phyloP scores from a whole-genome alignment of 208 protist genomes.

The Crithidia thermophila region DNA sequence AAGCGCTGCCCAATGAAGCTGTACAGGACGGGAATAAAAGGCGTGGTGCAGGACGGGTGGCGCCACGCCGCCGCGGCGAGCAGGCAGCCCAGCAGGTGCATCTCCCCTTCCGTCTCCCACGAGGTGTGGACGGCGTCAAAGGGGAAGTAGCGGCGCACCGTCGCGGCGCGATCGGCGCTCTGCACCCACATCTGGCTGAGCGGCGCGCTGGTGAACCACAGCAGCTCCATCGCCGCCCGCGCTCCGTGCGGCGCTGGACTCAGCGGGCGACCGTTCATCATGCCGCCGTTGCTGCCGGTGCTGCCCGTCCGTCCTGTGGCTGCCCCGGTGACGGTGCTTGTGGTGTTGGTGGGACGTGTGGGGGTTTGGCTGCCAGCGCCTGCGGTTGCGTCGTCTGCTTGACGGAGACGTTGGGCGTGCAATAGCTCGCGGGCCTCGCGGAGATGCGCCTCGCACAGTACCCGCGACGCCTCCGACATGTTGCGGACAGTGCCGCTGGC shows the following conservation, averaged over 20 bases:
- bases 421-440: conserved; percentile 27
- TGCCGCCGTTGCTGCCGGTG: background rate
- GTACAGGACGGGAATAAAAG: conserved; percentile 23
- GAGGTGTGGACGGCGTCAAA: conserved; percentile 57
- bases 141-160: conserved; percentile 52
- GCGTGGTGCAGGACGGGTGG: conserved; percentile 22
- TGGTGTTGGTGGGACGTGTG: background rate
- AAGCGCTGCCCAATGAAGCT: conserved; percentile 72
- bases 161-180: conserved; percentile 24
- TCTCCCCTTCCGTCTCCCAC: conserved; percentile 79
- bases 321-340: background rate
- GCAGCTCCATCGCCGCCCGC: conserved; percentile 24
- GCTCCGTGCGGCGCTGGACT: background rate
- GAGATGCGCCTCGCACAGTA: conserved; percentile 20
- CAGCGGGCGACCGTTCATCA: too few relatives aligned
- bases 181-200: conserved; percentile 40
- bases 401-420: conserved; percentile 8
- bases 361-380: background rate
- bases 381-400: background rate
- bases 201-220: conserved; percentile 39
- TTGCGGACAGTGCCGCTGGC: background rate
- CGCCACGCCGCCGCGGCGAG: conserved; percentile 55
- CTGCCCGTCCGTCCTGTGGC: too few relatives aligned
- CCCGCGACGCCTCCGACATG: conserved; percentile 16
- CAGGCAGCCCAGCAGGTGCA: conserved; percentile 84